Evolutionary conservation across 805 yeast genomes (phyloP).

Genomic region (Hermanozyma aechmeae): DNA sequence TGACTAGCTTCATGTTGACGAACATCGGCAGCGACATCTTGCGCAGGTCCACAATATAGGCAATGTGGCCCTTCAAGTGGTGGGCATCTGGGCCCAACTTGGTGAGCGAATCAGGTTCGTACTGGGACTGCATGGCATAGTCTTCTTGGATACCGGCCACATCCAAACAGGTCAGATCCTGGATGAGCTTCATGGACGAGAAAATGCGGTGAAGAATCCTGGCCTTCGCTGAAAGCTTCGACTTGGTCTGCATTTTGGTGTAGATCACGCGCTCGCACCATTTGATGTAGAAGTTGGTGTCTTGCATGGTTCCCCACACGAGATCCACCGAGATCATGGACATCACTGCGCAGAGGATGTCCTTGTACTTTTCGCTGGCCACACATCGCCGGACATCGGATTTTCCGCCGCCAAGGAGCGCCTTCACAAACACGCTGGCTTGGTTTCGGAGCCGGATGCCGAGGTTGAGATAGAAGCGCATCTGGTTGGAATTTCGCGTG

Average conservation of each 20-base stretch:
- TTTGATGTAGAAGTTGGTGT: constrained; percentile 64
- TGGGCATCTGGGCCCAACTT: constrained; percentile 5
- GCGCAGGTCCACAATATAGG: constrained; percentile 9
- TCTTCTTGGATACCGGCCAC: constrained; percentile 26
- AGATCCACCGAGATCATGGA: constrained; percentile 85
- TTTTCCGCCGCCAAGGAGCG: constrained; percentile 33
- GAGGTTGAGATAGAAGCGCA: constrained; percentile 60
- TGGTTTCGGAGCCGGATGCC: constrained; percentile 71
- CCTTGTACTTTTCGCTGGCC: constrained; percentile 64
- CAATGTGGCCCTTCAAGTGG: constrained; percentile 8
- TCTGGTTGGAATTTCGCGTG: constrained; percentile 52
- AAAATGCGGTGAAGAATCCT: constrained; percentile 69
- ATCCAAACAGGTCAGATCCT: constrained; percentile 58
- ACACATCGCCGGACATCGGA: constrained; percentile 31
- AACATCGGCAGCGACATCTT: constrained; percentile 26
- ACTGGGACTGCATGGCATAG: constrained; percentile 15
- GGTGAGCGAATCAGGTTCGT: constrained; percentile 19
- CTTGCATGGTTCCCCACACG: constrained; percentile 87
- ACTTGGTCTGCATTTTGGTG: constrained; percentile 54
- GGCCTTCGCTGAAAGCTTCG: constrained; percentile 67
- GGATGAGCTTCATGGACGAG: constrained; percentile 63
- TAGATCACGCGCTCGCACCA: constrained; percentile 71
- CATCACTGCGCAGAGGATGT: constrained; percentile 70
- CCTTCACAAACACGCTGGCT: constrained; percentile 59
- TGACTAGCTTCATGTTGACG: constrained; percentile 32